Percentiles rank a stretch among this genome's conserved stretches.
Evolutionary conservation across 768 basidiomycete genomes (phyloP).

Genomic region (Pulveroboletus sp.): DNA sequence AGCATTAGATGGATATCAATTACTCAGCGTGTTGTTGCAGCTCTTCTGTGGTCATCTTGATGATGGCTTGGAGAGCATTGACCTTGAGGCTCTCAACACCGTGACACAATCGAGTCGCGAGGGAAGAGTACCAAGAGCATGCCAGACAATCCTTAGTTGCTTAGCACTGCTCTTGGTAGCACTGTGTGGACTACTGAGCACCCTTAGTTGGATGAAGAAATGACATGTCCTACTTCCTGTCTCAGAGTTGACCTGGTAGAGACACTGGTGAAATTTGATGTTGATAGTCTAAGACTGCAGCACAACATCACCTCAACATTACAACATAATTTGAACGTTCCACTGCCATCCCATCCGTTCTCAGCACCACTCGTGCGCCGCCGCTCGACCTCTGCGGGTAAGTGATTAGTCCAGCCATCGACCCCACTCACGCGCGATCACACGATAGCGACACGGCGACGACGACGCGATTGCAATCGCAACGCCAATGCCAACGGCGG

Average conservation of each 20-base stretch:
- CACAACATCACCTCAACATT: too few relatives aligned
- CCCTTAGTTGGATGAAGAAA: slow-evolving; percentile 14
- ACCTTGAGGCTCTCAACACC: slow-evolving; percentile 19
- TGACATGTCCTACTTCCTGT: slow-evolving; percentile 7
- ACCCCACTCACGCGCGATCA: too few relatives aligned
- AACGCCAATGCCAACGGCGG: too few relatives aligned
- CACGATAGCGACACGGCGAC: too few relatives aligned
- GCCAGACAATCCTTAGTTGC: slow-evolving; percentile 14
- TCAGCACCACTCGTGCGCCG: too few relatives aligned
- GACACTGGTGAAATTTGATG: too few relatives aligned
- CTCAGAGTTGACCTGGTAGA: not conserved
- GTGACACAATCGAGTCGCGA: slow-evolving; percentile 1
- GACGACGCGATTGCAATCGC: too few relatives aligned
- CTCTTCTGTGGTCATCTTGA: slow-evolving; percentile 8
- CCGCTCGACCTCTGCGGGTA: too few relatives aligned
- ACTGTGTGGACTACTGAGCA: slow-evolving; percentile 20
- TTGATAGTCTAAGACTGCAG: too few relatives aligned
- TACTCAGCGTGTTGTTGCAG: slow-evolving; percentile 39
- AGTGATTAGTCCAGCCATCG: too few relatives aligned
- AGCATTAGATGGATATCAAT: slow-evolving; percentile 64
- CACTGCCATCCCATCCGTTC: too few relatives aligned
- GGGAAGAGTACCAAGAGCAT: slow-evolving; percentile 14
- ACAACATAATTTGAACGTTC: too few relatives aligned
- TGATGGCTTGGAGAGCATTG: slow-evolving; percentile 8
- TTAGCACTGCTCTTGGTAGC: slow-evolving; percentile 21